Evolutionary conservation across 2,329 filamentous ascomycete genomes (phyloP).

Genomic region (Paradendryphiella salina): DNA sequence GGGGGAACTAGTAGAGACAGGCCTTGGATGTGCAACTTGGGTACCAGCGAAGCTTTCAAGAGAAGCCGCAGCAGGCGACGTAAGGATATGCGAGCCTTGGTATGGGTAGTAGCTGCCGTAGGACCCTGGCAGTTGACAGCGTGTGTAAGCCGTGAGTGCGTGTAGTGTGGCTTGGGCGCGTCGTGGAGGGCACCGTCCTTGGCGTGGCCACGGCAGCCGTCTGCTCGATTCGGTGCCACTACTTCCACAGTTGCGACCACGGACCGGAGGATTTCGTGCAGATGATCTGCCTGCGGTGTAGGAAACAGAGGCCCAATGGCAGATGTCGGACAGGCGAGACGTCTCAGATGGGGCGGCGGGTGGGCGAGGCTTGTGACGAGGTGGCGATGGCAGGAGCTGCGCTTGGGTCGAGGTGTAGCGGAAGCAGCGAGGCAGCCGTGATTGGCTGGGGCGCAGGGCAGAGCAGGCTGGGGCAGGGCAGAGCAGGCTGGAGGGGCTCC

Average conservation of each 20-base stretch:
- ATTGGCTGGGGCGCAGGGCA: conserved; percentile 30
- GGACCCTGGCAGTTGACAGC: conserved; percentile 4
- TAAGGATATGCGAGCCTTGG: conserved; percentile 32
- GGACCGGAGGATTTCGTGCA: conserved; percentile 56
- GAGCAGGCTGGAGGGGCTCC: conserved; percentile 13
- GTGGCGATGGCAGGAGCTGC: conserved; percentile 12
- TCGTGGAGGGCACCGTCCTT: too few relatives aligned
- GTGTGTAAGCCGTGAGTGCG: not conserved
- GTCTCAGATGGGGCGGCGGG: conserved; percentile 41
- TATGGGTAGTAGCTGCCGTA: conserved; percentile 21
- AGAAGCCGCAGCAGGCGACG: conserved; percentile 46
- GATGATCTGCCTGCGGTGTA: conserved; percentile 52
- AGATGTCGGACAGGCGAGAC: conserved; percentile 41
- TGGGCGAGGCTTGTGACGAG: conserved; percentile 46
- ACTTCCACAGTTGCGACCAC: conserved; percentile 28
- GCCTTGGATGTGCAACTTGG: conserved; percentile 15
- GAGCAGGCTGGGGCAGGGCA: conserved; percentile 13
- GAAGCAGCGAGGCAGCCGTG: conserved; percentile 28
- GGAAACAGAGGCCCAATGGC: conserved; percentile 40
- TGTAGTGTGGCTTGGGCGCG: conserved; percentile 19
- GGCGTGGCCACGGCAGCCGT: too few relatives aligned
- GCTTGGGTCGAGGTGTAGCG: conserved; percentile 7
- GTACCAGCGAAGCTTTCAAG: conserved; percentile 34
- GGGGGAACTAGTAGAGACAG: conserved; percentile 9
- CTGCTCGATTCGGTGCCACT: conserved; percentile 10